Conservation (phyloP, 2,329 filamentous ascomycete species). For the Fusarium gaditjirri region DNA sequence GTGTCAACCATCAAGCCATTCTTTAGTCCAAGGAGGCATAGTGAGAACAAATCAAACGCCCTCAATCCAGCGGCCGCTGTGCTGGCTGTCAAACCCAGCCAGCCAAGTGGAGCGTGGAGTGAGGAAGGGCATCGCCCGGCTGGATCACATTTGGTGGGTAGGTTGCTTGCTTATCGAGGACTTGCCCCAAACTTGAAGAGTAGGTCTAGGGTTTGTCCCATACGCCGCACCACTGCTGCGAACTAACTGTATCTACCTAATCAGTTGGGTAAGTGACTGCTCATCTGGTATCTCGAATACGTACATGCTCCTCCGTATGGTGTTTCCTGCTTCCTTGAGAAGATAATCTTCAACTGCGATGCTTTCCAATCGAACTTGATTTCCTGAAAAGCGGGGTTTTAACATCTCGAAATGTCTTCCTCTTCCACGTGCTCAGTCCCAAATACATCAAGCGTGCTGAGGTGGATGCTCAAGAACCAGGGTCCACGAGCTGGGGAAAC, state of each 20-base stretch:
- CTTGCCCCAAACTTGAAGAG: constrained; percentile 14
- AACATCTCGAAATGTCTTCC: constrained; percentile 1
- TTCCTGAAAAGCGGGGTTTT: constrained; percentile 30
- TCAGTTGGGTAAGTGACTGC: not conserved
- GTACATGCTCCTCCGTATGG: not conserved
- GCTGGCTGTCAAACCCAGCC: constrained; percentile 36
- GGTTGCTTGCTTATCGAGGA: not conserved
- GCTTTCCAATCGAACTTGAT: not conserved
- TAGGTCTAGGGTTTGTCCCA: not conserved
- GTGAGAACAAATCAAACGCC: constrained; percentile 26
- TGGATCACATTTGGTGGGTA: not conserved
- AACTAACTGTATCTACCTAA: not conserved
- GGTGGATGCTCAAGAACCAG: constrained; percentile 30
- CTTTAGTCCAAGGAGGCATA: not conserved
- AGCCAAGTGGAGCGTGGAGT: constrained; percentile 39
- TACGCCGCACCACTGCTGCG: not conserved
- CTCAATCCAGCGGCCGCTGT: constrained; percentile 45
- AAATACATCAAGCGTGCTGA: constrained; percentile 6
- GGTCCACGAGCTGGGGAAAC: constrained; percentile 31
- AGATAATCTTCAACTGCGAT: not conserved
- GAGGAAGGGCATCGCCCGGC: constrained; percentile 7
- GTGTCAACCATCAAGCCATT: not conserved
- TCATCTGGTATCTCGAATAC: not conserved
- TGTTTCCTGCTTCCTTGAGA: not conserved
- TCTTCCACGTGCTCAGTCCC: not conserved